These are phyloP conservation scores for Fusarium robinianum DNA, from an alignment of 2,329 filamentous ascomycete species.

Conservation along the genomic window DNA sequence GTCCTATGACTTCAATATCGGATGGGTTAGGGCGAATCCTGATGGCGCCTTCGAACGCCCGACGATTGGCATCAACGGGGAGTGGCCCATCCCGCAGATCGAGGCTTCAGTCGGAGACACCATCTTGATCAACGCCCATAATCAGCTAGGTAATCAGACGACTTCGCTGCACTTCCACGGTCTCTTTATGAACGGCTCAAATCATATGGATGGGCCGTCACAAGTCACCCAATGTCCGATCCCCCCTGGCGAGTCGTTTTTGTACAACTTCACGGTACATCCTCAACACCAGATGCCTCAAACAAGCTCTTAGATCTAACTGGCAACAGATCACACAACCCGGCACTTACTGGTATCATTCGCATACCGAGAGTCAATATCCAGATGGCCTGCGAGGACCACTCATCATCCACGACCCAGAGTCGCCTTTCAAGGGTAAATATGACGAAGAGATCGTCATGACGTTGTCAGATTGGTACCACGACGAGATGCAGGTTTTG, in stretches of 20 bases:
- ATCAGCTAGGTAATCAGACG: constrained; percentile 63
- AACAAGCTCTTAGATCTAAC: neutral
- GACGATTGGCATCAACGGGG: constrained; percentile 76
- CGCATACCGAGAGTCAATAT: constrained; percentile 69
- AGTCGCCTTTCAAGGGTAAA: constrained; percentile 57
- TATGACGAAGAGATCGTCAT: constrained; percentile 68
- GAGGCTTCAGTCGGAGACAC: constrained; percentile 65
- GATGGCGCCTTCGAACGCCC: constrained; percentile 67
- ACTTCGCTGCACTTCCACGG: constrained; percentile 74
- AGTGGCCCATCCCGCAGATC: constrained; percentile 74
- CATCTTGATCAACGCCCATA: constrained; percentile 61
- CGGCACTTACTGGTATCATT: constrained; percentile 82
- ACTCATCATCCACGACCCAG: constrained; percentile 66
- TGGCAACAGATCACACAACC: constrained; percentile 59
- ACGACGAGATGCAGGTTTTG: constrained; percentile 57
- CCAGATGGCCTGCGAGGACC: constrained; percentile 70
- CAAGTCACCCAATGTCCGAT: constrained; percentile 71
- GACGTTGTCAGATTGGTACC: constrained; percentile 75
- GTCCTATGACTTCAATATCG: constrained; percentile 68
- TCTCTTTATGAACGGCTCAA: constrained; percentile 68
- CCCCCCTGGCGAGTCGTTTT: constrained; percentile 65
- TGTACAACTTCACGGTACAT: constrained; percentile 69
- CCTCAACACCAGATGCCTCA: neutral
- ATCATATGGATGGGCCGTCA: constrained; percentile 71
- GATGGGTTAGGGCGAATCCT: constrained; percentile 73